Percentiles rank a stretch among this genome's conserved stretches.
Conservation (phyloP, 2,329 filamentous ascomycete species). For the Stylonectria norvegica region DNA sequence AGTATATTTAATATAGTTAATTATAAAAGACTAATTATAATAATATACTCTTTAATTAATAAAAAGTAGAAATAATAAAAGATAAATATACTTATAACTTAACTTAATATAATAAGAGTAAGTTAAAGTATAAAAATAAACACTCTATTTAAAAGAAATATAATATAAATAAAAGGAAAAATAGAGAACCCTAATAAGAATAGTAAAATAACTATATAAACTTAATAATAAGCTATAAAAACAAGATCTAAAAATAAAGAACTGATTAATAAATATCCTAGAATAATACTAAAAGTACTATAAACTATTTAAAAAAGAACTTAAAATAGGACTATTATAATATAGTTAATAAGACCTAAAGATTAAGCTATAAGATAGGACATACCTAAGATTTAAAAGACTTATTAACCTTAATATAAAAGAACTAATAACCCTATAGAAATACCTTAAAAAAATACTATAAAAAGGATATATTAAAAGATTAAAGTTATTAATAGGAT, state of each 20-base stretch:
- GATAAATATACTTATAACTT: background rate
- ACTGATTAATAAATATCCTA: constrained; percentile 10
- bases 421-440: constrained; percentile 2
- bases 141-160: background rate
- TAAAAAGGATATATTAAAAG: constrained; percentile 3
- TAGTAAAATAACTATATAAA: constrained; percentile 2
- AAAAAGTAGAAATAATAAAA: background rate
- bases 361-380: constrained; percentile 4
- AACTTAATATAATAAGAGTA: background rate
- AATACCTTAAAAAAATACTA: constrained; percentile 7
- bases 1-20: background rate
- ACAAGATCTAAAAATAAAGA: constrained; percentile 3
- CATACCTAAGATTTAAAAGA: background rate
- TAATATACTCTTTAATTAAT: background rate
- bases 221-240: constrained; percentile 3
- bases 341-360: constrained; percentile 9
- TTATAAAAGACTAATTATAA: background rate
- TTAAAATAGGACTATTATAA: constrained; percentile 9
- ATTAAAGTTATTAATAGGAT: background rate
- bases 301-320: constrained; percentile 13
- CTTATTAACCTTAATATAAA: constrained; percentile 8
- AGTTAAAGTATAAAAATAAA: background rate
- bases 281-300: constrained; percentile 7
- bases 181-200: no score
- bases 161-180: background rate